Evolutionary conservation across 202 grass and related monocot species (phyloP).

Genomic region (Dendrocalamus latiflorus): DNA sequence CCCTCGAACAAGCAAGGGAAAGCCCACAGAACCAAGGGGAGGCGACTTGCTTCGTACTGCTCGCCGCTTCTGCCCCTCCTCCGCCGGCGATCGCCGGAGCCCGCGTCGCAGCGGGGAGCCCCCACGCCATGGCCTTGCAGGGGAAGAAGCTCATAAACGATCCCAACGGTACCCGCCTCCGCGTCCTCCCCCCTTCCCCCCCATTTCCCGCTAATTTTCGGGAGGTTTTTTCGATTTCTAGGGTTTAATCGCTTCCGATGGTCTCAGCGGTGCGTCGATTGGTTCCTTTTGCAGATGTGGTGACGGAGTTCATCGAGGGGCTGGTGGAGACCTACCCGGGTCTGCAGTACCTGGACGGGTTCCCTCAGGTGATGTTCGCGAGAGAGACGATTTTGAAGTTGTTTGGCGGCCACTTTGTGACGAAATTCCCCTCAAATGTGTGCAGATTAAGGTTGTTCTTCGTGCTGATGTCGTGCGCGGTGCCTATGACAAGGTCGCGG

Average conservation of each 20-base stretch:
- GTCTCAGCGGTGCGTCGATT: neutral
- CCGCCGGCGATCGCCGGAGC: conserved; percentile 31
- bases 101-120: neutral
- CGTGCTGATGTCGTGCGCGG: conserved; percentile 72
- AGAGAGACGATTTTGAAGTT: neutral
- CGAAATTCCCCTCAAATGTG: conserved; percentile 12
- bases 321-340: conserved; percentile 97
- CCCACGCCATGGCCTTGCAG: conserved; percentile 60
- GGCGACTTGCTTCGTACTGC: conserved; percentile 30
- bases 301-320: conserved; percentile 96
- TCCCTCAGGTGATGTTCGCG: conserved; percentile 61
- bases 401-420: neutral
- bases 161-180: conserved; percentile 55
- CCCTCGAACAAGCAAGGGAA: conserved; percentile 18
- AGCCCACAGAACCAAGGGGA: conserved; percentile 16
- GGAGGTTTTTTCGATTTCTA: conserved; percentile 16
- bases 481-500: conserved; percentile 78
- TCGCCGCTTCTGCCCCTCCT: conserved; percentile 2
- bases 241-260: conserved; percentile 25
- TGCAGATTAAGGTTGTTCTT: conserved; percentile 98
- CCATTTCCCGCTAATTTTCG: conserved; percentile 28
- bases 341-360: conserved; percentile 93
- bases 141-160: conserved; percentile 98
- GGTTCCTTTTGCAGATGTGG: conserved; percentile 62
- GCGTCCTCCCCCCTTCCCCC: conserved; percentile 14